Evolutionary conservation across 2,329 filamentous ascomycete species (phyloP).

Genomic region (Endoconidiophora laricicola): DNA sequence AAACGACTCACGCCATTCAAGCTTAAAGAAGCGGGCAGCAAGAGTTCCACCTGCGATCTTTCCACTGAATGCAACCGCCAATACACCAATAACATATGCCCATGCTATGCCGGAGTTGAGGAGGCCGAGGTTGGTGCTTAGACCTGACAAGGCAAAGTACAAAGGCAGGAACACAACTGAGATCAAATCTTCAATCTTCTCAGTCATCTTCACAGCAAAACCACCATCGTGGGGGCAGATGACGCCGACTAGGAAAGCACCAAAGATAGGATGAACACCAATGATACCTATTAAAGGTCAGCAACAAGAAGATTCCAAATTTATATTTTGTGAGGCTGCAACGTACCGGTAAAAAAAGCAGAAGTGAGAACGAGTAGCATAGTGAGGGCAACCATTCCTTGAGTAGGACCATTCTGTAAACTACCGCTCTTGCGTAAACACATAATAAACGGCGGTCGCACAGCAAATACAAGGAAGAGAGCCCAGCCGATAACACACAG

Average conservation of each 20-base stretch:
- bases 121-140: slow-evolving; percentile 75
- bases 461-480: slow-evolving; percentile 53
- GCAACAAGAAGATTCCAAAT: neutral
- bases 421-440: slow-evolving; percentile 57
- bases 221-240: slow-evolving; percentile 83
- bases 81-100: slow-evolving; percentile 77
- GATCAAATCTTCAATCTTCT: slow-evolving; percentile 88
- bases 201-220: slow-evolving; percentile 78
- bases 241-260: slow-evolving; percentile 73
- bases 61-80: slow-evolving; percentile 62
- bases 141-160: slow-evolving; percentile 82
- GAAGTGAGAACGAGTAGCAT: slow-evolving; percentile 63
- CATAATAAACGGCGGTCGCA: slow-evolving; percentile 62
- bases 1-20: slow-evolving; percentile 81
- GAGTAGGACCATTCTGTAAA: slow-evolving; percentile 74
- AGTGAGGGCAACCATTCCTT: slow-evolving; percentile 69
- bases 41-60: slow-evolving; percentile 74
- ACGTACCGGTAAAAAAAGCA: slow-evolving; percentile 55
- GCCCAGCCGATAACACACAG: slow-evolving; percentile 60
- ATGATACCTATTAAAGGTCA: slow-evolving; percentile 40
- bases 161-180: slow-evolving; percentile 70
- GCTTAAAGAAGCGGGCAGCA: slow-evolving; percentile 56
- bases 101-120: slow-evolving; percentile 68
- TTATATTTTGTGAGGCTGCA: neutral
- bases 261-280: slow-evolving; percentile 87